Conservation (phyloP, 208 protist species). For the Crithidia brevicula region DNA sequence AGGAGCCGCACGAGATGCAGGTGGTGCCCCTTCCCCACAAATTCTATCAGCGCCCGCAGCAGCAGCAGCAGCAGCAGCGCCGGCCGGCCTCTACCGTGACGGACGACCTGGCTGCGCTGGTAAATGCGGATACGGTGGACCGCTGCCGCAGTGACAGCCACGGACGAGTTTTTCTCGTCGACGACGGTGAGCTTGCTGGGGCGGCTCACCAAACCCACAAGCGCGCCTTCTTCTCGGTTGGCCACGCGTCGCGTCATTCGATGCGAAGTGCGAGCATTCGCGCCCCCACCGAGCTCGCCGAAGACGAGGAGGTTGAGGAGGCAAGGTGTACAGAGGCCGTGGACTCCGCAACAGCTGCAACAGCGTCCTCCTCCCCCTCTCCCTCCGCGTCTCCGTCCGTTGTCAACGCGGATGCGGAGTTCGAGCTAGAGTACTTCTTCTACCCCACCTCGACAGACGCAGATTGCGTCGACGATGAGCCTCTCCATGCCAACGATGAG, state of each 20-base stretch:
- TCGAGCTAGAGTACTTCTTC: constrained; percentile 30
- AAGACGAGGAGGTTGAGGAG: neutral
- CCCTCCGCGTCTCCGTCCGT: neutral
- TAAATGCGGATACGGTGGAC: constrained; percentile 23
- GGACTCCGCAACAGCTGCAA: neutral
- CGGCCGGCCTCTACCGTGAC: neutral
- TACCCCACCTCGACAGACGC: constrained; percentile 14
- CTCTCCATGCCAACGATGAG: no score
- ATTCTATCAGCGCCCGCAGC: neutral
- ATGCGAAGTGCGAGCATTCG: constrained; percentile 11
- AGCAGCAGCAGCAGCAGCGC: neutral
- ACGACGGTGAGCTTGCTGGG: neutral
- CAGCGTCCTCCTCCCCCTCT: no score
- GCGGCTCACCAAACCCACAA: neutral
- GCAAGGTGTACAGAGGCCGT: neutral
- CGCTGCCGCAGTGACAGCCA: constrained; percentile 33
- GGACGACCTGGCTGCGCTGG: constrained; percentile 22
- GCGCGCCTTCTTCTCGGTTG: neutral
- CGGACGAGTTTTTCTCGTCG: constrained; percentile 20
- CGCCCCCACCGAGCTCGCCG: neutral
- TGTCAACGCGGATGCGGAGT: constrained; percentile 7
- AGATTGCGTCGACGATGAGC: no score
- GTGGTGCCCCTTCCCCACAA: constrained; percentile 12
- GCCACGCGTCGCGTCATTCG: neutral
- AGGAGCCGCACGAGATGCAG: constrained; percentile 19